Evolutionary conservation across 257 asterid genomes (phyloP), one percentile per base, ranked within the genome.

Genomic region (Thymus mandschuricus): DNA sequence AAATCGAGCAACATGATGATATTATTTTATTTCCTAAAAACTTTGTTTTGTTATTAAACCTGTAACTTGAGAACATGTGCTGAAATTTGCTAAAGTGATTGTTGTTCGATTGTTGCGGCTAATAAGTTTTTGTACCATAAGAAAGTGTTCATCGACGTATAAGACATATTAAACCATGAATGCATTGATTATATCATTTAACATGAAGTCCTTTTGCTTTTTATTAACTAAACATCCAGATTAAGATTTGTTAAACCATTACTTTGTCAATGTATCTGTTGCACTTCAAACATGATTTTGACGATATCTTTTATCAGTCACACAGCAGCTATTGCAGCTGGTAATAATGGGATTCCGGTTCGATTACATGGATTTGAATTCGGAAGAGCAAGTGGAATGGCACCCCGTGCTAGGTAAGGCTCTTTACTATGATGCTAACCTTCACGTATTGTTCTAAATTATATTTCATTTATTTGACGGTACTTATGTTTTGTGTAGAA

Each of bases 311-410:
- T 71, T 72, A 71, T 76, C 90, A 95, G 99, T 71, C 99, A 95
- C 65, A 95, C 97, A 30, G 98, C 99, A 28, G 86, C 99, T 59
- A 95, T 90, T 60, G 99, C 99, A 34, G 99, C 98, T 73, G 99
- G 99, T 75, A 92, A 95, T 79, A 95, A 95, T 75, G 99, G 99
- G 70, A 83, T 95, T 78, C 93, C 96, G 28, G 99, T 95, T 65
- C 86, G 94, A 71, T 80, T 95, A 96, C 86, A 89, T 71, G 99
- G 99, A 73, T 89, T 74, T 78, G 99, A 92, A 85, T 92, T 92
- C 45, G 99, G 99, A 80, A 78, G 84, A 85, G 99, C 99, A 52
- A 95, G 99, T 86, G 99, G 99, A 74, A 95, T 95, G 99, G 99
- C 99, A 70, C 99, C 99, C 40, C 98, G 99, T 64, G 99, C 99